Evolutionary conservation across 371 early-diverging fungal genomes (phyloP), one percentile per base, ranked within the genome.

Genomic region (Choanephora cucurbitarum): DNA sequence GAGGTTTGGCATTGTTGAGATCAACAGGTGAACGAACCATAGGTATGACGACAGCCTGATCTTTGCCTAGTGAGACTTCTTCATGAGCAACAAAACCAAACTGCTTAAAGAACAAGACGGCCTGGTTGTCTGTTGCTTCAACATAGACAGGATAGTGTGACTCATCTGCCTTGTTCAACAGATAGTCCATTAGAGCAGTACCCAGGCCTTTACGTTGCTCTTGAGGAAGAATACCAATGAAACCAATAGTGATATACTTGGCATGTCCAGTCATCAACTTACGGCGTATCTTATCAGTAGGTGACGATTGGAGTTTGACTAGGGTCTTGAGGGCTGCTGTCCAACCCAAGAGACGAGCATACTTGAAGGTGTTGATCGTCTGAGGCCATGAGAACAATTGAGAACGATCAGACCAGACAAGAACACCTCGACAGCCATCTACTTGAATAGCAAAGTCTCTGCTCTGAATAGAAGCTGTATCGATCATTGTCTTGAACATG

Each of bases 91-190:
- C 57, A 44, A 77, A 77, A 3, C 72, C 74, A 48, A 63, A 60
- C 11, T 56, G 49, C 45, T 79, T 70, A 64, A 86, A 83, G 44
- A 86, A 65, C 21, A 67, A 77, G 18, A 95, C 88, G 3, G 93
- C 90, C 54, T 93, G 92, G 84, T 90, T 85, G 62, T 95, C 94
- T 56, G 91, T 95, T 57, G 96, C 74, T 28, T 74, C 70, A 10
- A 68, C 74, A 40, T 67, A 95, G 13, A 93, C 90, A 0, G 97
- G 97, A 65, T 94, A 93, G 54, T 97, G 95, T 43, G 82, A 83
- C 2, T 80, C 71, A 60, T 98, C 96, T 41, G 77, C 77, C 17
- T 72, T 73, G 15, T 72, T 70, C 1, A 68, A 52, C n/a, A 74
- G 62, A 18, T 73, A 60, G 19, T 67, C 60, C 3, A 77, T 24